Conservation (phyloP, 352 stramenopile species). For the Nothophytophthora sp. region DNA sequence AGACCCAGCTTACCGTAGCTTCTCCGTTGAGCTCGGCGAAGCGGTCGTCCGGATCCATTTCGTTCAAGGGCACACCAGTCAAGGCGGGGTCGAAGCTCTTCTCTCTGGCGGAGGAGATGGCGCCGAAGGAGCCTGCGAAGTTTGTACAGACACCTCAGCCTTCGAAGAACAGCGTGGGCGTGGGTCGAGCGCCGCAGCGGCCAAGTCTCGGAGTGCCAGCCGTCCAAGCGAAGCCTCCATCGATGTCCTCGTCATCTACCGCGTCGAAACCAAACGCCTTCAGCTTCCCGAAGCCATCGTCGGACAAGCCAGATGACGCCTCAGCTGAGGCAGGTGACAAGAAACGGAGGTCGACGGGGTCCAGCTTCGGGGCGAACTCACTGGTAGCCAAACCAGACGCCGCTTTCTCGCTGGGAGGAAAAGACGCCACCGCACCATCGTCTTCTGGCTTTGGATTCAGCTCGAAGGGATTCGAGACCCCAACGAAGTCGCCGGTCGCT, state of each 20-base stretch:
- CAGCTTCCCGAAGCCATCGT: constrained; percentile 28
- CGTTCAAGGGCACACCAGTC: constrained; percentile 55
- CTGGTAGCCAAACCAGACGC: constrained; percentile 17
- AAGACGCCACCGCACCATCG: constrained; percentile 18
- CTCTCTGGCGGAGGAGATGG: constrained; percentile 58
- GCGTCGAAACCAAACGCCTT: constrained; percentile 17
- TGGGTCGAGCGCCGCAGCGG: constrained; percentile 40
- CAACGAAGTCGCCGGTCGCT: constrained; percentile 7
- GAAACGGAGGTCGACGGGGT: neutral
- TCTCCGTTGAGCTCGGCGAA: constrained; percentile 62
- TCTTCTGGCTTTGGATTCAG: constrained; percentile 29
- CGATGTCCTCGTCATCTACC: constrained; percentile 2
- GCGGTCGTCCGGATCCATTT: constrained; percentile 38
- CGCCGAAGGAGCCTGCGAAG: constrained; percentile 48
- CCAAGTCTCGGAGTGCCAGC: constrained; percentile 32
- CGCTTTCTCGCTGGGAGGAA: constrained; percentile 31
- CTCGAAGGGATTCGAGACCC: too few species aligned
- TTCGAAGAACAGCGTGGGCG: constrained; percentile 30
- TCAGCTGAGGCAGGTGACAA: constrained; percentile 9
- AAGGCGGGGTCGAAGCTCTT: constrained; percentile 67
- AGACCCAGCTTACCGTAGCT: constrained; percentile 61
- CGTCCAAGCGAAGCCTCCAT: constrained; percentile 12
- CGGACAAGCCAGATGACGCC: constrained; percentile 6
- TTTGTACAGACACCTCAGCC: constrained; percentile 51
- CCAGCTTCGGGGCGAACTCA: constrained; percentile 19